These are phyloP conservation scores for Sugiyamaella sp. DNA, from an alignment of 1,139 yeast species.

Conservation along the genomic window DNA sequence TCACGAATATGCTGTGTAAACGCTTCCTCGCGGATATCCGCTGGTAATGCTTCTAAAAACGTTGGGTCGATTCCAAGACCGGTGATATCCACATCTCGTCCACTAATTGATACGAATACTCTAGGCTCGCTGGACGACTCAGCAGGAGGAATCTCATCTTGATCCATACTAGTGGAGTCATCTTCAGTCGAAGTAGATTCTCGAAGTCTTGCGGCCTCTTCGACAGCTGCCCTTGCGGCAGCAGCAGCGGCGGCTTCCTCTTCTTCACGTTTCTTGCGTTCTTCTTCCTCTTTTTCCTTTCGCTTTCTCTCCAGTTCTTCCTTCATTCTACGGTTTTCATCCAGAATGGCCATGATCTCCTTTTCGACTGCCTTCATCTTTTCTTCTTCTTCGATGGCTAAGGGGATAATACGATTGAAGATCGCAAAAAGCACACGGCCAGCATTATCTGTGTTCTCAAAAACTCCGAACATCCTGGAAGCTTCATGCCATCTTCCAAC, in stretches of 20 bases:
- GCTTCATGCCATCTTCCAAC: constrained; percentile 72
- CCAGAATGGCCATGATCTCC: constrained; percentile 27
- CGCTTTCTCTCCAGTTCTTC: constrained; percentile 43
- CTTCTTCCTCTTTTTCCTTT: constrained; percentile 35
- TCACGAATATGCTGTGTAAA: constrained; percentile 85
- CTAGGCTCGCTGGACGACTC: constrained; percentile 49
- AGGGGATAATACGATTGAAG: constrained; percentile 43
- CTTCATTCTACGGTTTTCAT: constrained; percentile 41
- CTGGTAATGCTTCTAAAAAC: constrained; percentile 87
- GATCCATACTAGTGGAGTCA: constrained; percentile 21
- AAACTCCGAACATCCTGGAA: constrained; percentile 53
- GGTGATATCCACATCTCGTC: constrained; percentile 78
- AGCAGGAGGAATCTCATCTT: constrained; percentile 23
- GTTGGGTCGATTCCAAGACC: constrained; percentile 93
- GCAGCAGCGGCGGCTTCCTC: constrained; percentile 29
- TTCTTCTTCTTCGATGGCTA: constrained; percentile 45
- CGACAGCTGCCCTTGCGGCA: constrained; percentile 27
- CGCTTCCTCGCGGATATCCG: constrained; percentile 91
- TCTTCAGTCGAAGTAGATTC: constrained; percentile 23
- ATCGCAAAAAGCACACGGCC: constrained; percentile 56
- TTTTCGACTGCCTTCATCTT: constrained; percentile 40
- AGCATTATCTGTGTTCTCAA: constrained; percentile 45
- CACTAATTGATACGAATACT: constrained; percentile 73
- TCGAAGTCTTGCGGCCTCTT: constrained; percentile 24
- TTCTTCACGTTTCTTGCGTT: constrained; percentile 39